phyloP scores from a whole-genome alignment of 2,329 filamentous ascomycete species.

The Periglandula ipomoeae region DNA sequence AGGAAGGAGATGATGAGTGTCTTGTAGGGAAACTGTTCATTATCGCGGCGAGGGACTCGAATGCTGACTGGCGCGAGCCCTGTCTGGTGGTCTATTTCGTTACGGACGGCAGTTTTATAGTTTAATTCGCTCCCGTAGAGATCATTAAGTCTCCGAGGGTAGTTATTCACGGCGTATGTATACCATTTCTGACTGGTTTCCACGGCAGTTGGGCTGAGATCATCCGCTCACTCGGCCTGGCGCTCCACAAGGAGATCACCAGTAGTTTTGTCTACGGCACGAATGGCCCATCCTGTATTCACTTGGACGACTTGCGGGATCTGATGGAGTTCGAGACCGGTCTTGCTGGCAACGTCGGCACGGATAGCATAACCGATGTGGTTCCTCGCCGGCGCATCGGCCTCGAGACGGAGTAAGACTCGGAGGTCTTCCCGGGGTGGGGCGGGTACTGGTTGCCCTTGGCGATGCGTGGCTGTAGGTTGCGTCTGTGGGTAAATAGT shows the following conservation, averaged over 20 bases:
- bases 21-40: not conserved
- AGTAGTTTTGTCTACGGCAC: slow-evolving; percentile 3
- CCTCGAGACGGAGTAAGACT: slow-evolving; percentile 11
- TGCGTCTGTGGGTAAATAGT: not conserved
- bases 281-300: slow-evolving; percentile 8
- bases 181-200: slow-evolving; percentile 11
- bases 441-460: slow-evolving; percentile 7
- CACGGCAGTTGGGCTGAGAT: slow-evolving; percentile 8
- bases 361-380: slow-evolving; percentile 8
- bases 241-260: slow-evolving; percentile 8
- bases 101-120: not conserved
- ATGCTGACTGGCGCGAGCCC: slow-evolving; percentile 2
- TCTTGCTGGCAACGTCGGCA: slow-evolving; percentile 9
- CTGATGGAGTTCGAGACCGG: slow-evolving; percentile 6
- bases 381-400: slow-evolving; percentile 9
- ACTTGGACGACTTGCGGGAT: slow-evolving; percentile 9
- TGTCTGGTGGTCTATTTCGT: slow-evolving; percentile 1
- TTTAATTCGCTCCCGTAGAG: too few species aligned
- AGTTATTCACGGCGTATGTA: slow-evolving; percentile 6
- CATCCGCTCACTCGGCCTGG: slow-evolving; percentile 7
- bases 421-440: slow-evolving; percentile 8
- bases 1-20: slow-evolving; percentile 4
- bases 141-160: too few species aligned
- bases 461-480: slow-evolving; percentile 3
- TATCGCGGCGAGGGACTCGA: not conserved